Conservation (phyloP, 1,139 yeast genomes). For the Sporopachydermia cereana region DNA sequence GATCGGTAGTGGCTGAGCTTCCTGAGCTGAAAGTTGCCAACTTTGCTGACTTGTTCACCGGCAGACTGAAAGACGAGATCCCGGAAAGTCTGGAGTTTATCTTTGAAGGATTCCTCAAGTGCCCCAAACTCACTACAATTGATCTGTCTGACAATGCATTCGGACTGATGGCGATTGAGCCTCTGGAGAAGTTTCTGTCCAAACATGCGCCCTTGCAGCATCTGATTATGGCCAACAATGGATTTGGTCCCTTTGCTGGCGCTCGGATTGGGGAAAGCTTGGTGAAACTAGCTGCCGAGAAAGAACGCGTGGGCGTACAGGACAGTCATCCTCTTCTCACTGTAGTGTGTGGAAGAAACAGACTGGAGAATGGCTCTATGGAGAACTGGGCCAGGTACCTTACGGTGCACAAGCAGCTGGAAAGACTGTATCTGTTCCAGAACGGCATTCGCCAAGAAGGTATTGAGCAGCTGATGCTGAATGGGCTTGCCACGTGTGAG, state of each 20-base stretch:
- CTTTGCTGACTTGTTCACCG: constrained; percentile 88
- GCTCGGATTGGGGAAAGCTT: constrained; percentile 83
- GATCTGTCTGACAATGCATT: constrained; percentile 92
- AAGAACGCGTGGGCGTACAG: constrained; percentile 31
- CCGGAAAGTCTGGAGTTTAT: constrained; percentile 69
- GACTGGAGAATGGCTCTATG: constrained; percentile 90
- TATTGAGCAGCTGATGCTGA: constrained; percentile 55
- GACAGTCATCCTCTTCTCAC: constrained; percentile 40
- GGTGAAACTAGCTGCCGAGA: constrained; percentile 56
- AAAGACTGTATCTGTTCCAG: constrained; percentile 74
- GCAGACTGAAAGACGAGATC: constrained; percentile 88
- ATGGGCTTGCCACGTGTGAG: constrained; percentile 56
- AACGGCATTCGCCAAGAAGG: constrained; percentile 96
- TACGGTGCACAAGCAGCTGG: constrained; percentile 64
- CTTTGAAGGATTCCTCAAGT: constrained; percentile 59
- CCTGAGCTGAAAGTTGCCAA: constrained; percentile 44
- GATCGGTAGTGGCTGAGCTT: constrained; percentile 36
- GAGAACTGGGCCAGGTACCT: constrained; percentile 48
- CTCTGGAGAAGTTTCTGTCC: constrained; percentile 66
- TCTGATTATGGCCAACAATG: constrained; percentile 82
- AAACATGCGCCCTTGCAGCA: constrained; percentile 75
- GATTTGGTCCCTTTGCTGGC: constrained; percentile 97
- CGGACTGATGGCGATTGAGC: constrained; percentile 90
- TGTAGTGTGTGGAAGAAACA: constrained; percentile 90
- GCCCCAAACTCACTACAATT: constrained; percentile 57